These are phyloP conservation scores for Didymosphaeria variabile DNA, from an alignment of 2,329 filamentous ascomycete species.

Conservation along the genomic window DNA sequence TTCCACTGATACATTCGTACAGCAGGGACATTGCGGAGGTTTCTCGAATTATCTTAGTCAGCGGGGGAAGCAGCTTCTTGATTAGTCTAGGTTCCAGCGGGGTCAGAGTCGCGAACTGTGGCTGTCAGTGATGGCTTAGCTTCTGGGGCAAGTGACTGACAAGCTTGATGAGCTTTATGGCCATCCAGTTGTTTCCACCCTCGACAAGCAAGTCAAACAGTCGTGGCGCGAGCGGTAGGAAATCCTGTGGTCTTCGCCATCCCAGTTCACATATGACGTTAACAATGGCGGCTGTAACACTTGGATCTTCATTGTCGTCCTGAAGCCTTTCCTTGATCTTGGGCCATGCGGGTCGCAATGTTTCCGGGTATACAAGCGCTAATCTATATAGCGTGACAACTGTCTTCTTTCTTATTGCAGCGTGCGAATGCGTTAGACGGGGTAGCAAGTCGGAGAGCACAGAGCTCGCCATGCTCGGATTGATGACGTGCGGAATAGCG, in stretches of 20 bases:
- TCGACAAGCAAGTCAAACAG: slow-evolving; percentile 93
- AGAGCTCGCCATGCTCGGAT: slow-evolving; percentile 88
- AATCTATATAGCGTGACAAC: slow-evolving; percentile 93
- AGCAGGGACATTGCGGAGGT: slow-evolving; percentile 97
- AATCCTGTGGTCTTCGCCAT: slow-evolving; percentile 92
- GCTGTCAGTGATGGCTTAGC: slow-evolving; percentile 9
- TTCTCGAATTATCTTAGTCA: slow-evolving; percentile 92
- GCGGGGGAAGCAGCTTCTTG: slow-evolving; percentile 86
- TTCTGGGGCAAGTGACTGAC: slow-evolving; percentile 58
- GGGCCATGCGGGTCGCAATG: slow-evolving; percentile 90
- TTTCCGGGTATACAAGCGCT: slow-evolving; percentile 95
- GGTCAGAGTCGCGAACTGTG: slow-evolving; percentile 89
- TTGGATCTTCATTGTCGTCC: slow-evolving; percentile 88
- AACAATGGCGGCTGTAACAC: slow-evolving; percentile 93
- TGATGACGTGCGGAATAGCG: slow-evolving; percentile 94
- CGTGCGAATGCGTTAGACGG: slow-evolving; percentile 83
- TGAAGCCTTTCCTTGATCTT: slow-evolving; percentile 95
- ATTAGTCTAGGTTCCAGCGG: slow-evolving; percentile 91
- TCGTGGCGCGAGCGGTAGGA: slow-evolving; percentile 87
- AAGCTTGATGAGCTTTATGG: slow-evolving; percentile 97
- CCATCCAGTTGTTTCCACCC: slow-evolving; percentile 99
- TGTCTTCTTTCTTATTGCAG: slow-evolving; percentile 91
- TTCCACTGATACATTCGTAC: slow-evolving; percentile 98
- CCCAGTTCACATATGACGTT: slow-evolving; percentile 97
- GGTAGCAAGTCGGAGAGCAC: slow-evolving; percentile 87